Base-by-base conservation (phyloP, 1,284 basidiomycete genomes). In the Ustilago cynodontis region DNA sequence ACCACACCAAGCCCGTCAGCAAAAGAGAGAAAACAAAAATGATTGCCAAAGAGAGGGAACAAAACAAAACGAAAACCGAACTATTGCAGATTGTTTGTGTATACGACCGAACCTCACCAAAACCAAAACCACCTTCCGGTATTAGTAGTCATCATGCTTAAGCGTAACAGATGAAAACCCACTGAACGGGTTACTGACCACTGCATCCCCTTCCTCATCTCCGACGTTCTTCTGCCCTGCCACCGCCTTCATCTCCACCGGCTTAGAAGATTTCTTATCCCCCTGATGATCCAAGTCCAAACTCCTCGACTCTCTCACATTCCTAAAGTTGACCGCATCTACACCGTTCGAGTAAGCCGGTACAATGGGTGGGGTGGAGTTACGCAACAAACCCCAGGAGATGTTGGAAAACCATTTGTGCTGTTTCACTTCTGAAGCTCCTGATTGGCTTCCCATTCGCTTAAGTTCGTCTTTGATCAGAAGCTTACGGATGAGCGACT, bases 391-490 rank as follows among this genome's bases (percentile, higher is more conserved):
- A 28, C 96, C 97, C 97, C 96, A 99, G 87, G 94, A 96, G 86
- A 97, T 91, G 84, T 93, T 93, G 29, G 89, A 88, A 88, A 99
- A 99, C 97, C 97, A 99, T 87, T 95, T 97, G 90, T 98, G 95
- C 80, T 94, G 92, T 89, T 99, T 99, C 82, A 99, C 95, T 87
- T 99, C 97, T 81, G 94, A 95, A 52, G 97, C 97, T 43, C 97
- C 97, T 71, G 92, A 94, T 86, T 90, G 91, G 86, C 93, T 94
- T 52, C 96, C 96, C 60, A 99, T 87, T 61, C 96, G 90, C 77
- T 91, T 92, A 83, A 90, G 89, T 87, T 99, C 96, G 82, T 93
- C 92, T 89, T 99, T 99, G 89, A 94, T 93, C 77, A 99, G 88
- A 59, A 98, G 87, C 80, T 94, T 94, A 50, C 90, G 90, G 80